Base-by-base conservation (phyloP, 441 rosid genomes). In the Erysimum cheiri region DNA sequence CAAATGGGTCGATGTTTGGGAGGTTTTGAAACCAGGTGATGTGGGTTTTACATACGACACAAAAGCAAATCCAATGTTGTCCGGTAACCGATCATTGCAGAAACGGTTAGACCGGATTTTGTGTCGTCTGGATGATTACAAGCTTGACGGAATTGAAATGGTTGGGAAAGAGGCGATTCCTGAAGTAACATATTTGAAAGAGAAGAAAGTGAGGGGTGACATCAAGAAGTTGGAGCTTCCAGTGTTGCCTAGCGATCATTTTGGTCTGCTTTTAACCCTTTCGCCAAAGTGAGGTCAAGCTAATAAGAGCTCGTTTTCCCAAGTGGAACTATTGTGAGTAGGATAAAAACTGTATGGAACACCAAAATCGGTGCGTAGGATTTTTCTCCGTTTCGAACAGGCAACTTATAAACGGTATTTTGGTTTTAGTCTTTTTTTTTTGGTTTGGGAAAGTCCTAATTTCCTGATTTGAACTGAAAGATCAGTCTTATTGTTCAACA, bases 161-260 rank as follows among this genome's bases (percentile, higher is more conserved):
- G 82, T 94, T 39, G 99, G 98, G n/a, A 80, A 64, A 81, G 98
- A 90, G 68, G 90, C 89, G 5, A 87, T 94, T 74, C 89, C 90
- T 3, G 91, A 84, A 7, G 69, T 92, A 60, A 82, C 84, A 0
- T 80, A 92, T 77, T 67, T 53, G 65, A 92, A 92, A 81, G 96
- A 94, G 85, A 94, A 92, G 88, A 90, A 78, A 61, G 83, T 86
- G 64, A 86, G 84, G 49, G 74, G 82, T 60, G 96, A 81, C 73
- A 58, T 78, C 13, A 84, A 82, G 79, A 53, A 29, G 74, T 50
- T 94, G 69, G 90, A 83, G 80, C 93, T 94, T 24, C 99, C 99
- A 2, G 98, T 94, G 73, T 76, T 92, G 79, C 98, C 99, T 13
- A 92, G 99, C 47, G 97, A 94, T 75, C 99, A 94, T 72, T 94